These are phyloP conservation scores for Colletotrichum nymphaeae DNA, from an alignment of 2,329 filamentous ascomycete species.

Conservation along the genomic window DNA sequence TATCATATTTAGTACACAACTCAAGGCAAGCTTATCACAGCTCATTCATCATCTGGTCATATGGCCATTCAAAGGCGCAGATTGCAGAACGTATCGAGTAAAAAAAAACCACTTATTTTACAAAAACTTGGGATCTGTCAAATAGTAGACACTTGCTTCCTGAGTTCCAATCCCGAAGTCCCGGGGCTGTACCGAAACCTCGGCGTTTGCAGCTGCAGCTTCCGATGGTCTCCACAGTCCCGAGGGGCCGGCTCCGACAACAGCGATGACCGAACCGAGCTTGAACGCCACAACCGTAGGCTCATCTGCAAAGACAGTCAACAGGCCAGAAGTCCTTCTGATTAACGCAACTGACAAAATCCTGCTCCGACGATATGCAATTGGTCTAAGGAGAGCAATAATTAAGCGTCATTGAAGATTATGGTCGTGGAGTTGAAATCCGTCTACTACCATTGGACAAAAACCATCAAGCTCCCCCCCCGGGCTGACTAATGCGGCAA, in stretches of 20 bases:
- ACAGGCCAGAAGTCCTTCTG: not conserved
- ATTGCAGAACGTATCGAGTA: no score
- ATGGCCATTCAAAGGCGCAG: no score
- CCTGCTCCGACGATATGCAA: not conserved
- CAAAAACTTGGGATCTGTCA: no score
- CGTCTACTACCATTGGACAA: slow-evolving; percentile 21
- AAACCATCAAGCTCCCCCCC: not conserved
- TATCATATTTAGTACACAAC: no score
- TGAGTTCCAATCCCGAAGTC: no score
- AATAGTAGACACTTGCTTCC: not conserved
- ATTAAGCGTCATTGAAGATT: not conserved
- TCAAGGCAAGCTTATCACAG: no score
- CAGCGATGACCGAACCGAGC: not conserved
- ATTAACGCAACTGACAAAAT: not conserved
- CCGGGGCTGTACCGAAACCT: not conserved
- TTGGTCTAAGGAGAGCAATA: not conserved
- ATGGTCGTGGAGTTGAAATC: slow-evolving; percentile 17
- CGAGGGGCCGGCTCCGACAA: slow-evolving; percentile 19
- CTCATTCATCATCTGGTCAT: no score
- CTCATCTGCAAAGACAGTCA: not conserved
- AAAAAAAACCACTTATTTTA: no score
- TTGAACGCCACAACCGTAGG: not conserved
- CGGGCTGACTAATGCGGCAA: slow-evolving; percentile 23
- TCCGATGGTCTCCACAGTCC: slow-evolving; percentile 22
- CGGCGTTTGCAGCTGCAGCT: slow-evolving; percentile 10